Percentiles rank a stretch among this genome's conserved stretches.
phyloP scores from a whole-genome alignment of 2,329 filamentous ascomycete species.

The Colletotrichum australisinense region DNA sequence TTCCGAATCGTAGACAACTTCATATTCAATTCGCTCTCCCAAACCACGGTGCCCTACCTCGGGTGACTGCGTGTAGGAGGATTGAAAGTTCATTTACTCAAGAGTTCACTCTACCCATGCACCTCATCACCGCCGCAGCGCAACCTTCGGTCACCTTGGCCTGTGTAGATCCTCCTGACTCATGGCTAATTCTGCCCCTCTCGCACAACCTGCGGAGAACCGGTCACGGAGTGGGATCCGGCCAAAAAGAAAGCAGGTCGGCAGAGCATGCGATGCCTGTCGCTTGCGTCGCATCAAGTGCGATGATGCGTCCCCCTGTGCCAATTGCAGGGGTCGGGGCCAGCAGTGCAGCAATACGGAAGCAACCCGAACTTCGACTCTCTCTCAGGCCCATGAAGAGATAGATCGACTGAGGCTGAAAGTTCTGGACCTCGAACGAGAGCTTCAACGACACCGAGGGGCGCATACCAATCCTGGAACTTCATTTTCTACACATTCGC shows the following conservation, averaged over 20 bases:
- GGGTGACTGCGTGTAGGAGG: too few relatives aligned
- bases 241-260: conserved; percentile 36
- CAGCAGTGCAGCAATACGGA: conserved; percentile 48
- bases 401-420: conserved; percentile 49
- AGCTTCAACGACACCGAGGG: conserved; percentile 38
- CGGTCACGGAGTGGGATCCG: neutral
- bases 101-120: neutral
- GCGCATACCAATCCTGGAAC: neutral
- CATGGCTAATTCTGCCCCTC: neutral
- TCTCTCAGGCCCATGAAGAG: conserved; percentile 46
- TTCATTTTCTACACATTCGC: neutral
- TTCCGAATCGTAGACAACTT: neutral
- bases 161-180: neutral
- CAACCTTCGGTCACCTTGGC: neutral
- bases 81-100: neutral
- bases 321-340: conserved; percentile 50
- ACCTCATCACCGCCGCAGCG: neutral
- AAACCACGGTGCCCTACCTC: neutral
- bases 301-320: conserved; percentile 51
- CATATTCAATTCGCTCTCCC: neutral
- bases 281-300: conserved; percentile 55
- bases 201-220: neutral
- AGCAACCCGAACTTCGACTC: conserved; percentile 44
- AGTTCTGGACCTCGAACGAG: conserved; percentile 43
- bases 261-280: conserved; percentile 53